Conservation (phyloP, 208 protist genomes). For the Trypanosoma platydactyli region DNA sequence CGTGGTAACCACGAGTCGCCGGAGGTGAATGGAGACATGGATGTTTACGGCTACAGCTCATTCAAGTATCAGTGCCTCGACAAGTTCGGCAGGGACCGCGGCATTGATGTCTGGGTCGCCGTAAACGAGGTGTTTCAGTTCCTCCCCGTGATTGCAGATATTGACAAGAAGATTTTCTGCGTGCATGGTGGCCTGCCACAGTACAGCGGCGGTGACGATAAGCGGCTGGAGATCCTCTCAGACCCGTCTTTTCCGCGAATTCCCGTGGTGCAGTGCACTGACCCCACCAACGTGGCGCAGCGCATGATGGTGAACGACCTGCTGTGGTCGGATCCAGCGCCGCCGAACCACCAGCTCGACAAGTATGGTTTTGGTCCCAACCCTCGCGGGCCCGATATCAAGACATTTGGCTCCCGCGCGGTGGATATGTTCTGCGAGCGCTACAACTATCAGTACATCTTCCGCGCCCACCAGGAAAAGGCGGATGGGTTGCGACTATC, state of each 20-base stretch:
- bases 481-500: constrained; percentile 88
- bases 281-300: constrained; percentile 80
- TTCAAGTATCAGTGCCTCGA: constrained; percentile 92
- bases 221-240: constrained; percentile 81
- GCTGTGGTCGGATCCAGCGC: constrained; percentile 88
- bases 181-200: constrained; percentile 94
- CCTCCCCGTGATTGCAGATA: constrained; percentile 90
- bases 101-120: constrained; percentile 86
- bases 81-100: constrained; percentile 85
- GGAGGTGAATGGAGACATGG: constrained; percentile 92
- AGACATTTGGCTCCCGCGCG: constrained; percentile 85
- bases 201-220: constrained; percentile 87
- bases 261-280: constrained; percentile 81
- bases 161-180: constrained; percentile 95
- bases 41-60: constrained; percentile 91
- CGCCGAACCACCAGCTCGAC: constrained; percentile 81
- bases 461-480: constrained; percentile 93
- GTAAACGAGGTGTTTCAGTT: constrained; percentile 93
- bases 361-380: constrained; percentile 91
- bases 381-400: constrained; percentile 84
- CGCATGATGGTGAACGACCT: constrained; percentile 92
- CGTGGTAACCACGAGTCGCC: constrained; percentile 93
- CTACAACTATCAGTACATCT: constrained; percentile 94
- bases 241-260: constrained; percentile 87
- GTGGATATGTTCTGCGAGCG: constrained; percentile 92